These are phyloP conservation scores for Agaricus subrufescens DNA, from an alignment of 768 basidiomycete genomes.

Conservation along the genomic window DNA sequence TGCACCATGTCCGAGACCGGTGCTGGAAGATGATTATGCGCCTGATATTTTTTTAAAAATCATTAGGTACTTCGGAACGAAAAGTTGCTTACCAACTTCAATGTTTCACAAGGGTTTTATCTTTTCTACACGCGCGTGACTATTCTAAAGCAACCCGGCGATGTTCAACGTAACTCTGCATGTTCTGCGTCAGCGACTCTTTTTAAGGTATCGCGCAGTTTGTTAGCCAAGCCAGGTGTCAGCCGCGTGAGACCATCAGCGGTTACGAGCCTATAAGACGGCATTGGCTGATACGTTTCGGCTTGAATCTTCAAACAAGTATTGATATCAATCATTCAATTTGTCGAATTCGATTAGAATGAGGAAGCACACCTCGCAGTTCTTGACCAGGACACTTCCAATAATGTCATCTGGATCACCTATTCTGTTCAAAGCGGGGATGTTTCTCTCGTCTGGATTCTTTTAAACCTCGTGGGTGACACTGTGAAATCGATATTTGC, in stretches of 20 bases:
- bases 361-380: constrained; percentile 48
- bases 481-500: constrained; percentile 1
- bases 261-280: constrained; percentile 77
- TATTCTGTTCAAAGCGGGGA: constrained; percentile 70
- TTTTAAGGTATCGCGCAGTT: not conserved
- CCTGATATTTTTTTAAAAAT: too few relatives aligned
- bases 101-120: too few relatives aligned
- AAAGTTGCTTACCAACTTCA: too few relatives aligned
- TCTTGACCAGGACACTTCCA: constrained; percentile 66
- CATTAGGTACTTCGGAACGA: too few relatives aligned
- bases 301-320: constrained; percentile 43
- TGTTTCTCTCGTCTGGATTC: constrained; percentile 61
- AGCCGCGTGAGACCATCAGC: constrained; percentile 65
- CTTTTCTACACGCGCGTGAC: too few relatives aligned
- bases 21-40: too few relatives aligned
- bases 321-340: not conserved
- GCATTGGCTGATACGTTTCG: constrained; percentile 81
- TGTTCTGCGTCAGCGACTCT: not conserved
- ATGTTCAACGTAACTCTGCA: not conserved
- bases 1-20: too few relatives aligned
- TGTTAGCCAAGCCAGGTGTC: constrained; percentile 56
- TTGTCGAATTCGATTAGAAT: not conserved
- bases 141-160: not conserved
- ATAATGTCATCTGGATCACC: constrained; percentile 85
- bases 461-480: too few relatives aligned